Percentiles rank a stretch among this genome's conserved stretches.
These are phyloP conservation scores for Lachancea nothofagi DNA, from an alignment of 805 yeast species.

Conservation along the genomic window DNA sequence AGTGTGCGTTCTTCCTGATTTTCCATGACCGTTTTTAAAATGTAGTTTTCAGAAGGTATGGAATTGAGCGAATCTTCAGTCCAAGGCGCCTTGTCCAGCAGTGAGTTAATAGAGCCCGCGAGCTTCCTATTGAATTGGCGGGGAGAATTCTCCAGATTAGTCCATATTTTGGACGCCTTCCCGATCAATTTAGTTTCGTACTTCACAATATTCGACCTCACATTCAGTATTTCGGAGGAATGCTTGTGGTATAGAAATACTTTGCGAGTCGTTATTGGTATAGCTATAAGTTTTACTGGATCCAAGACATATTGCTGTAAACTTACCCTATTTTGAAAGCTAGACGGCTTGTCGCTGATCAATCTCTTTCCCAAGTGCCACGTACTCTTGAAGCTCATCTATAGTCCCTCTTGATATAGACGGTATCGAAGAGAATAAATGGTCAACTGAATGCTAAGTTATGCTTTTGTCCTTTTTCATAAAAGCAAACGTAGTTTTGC, in stretches of 20 bases:
- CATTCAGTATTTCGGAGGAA: constrained; percentile 32
- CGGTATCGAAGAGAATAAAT: background rate
- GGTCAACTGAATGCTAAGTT: too few species aligned
- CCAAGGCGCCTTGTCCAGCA: constrained; percentile 67
- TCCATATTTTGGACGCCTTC: constrained; percentile 59
- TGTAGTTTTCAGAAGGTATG: constrained; percentile 62
- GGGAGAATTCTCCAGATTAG: constrained; percentile 50
- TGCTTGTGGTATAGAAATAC: constrained; percentile 69
- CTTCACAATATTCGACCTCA: constrained; percentile 34
- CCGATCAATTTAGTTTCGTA: constrained; percentile 42
- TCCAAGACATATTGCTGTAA: constrained; percentile 25
- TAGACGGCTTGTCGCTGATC: constrained; percentile 1
- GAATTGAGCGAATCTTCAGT: constrained; percentile 70
- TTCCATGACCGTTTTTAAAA: constrained; percentile 35
- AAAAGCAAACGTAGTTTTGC: too few species aligned
- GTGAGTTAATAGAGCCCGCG: constrained; percentile 45
- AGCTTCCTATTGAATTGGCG: constrained; percentile 52
- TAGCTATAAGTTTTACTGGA: constrained; percentile 56
- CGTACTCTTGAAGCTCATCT: background rate
- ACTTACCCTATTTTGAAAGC: constrained; percentile 3
- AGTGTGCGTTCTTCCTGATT: constrained; percentile 16
- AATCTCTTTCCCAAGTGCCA: background rate
- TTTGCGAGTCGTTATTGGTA: constrained; percentile 62
- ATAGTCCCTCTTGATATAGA: background rate
- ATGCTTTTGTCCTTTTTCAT: too few species aligned